Conservation (phyloP, 2,329 filamentous ascomycete species). For the Tricladium varicosporioides region DNA sequence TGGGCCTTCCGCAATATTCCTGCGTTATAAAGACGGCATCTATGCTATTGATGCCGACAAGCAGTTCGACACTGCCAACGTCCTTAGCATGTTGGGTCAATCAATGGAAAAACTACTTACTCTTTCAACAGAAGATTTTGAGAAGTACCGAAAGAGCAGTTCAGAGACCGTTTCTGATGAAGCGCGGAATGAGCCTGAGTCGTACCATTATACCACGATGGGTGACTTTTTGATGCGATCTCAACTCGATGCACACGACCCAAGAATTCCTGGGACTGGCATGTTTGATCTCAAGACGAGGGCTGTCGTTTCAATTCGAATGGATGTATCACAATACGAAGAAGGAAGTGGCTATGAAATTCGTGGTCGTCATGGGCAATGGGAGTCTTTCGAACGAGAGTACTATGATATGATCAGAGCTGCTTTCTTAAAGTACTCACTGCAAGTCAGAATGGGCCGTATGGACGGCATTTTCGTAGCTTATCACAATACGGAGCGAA, state of each 20-base stretch:
- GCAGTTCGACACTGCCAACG: slow-evolving; percentile 78
- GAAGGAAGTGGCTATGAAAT: slow-evolving; percentile 86
- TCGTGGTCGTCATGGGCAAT: slow-evolving; percentile 69
- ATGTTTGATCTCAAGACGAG: slow-evolving; percentile 97
- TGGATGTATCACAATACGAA: slow-evolving; percentile 73
- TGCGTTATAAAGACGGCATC: slow-evolving; percentile 76
- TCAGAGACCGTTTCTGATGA: slow-evolving; percentile 69
- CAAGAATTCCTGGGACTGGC: slow-evolving; percentile 81
- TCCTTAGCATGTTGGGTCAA: slow-evolving; percentile 88
- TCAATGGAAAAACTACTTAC: slow-evolving; percentile 97
- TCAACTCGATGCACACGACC: slow-evolving; percentile 87
- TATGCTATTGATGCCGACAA: slow-evolving; percentile 98
- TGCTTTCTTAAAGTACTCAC: slow-evolving; percentile 92
- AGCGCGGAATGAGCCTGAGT: slow-evolving; percentile 69
- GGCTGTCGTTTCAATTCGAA: slow-evolving; percentile 86
- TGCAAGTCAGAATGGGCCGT: slow-evolving; percentile 93
- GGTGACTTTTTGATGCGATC: slow-evolving; percentile 93
- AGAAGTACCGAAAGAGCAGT: slow-evolving; percentile 72
- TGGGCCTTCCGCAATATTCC: slow-evolving; percentile 75
- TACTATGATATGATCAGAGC: slow-evolving; percentile 96
- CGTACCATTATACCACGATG: slow-evolving; percentile 83
- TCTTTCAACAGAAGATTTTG: slow-evolving; percentile 75
- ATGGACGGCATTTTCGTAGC: slow-evolving; percentile 99
- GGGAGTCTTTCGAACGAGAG: slow-evolving; percentile 90
- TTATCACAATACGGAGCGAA: slow-evolving; percentile 90